Evolutionary conservation across 2,329 filamentous ascomycete species (phyloP), one percentile per base, ranked within the genome.

Genomic region (Aureobasidium sp.): DNA sequence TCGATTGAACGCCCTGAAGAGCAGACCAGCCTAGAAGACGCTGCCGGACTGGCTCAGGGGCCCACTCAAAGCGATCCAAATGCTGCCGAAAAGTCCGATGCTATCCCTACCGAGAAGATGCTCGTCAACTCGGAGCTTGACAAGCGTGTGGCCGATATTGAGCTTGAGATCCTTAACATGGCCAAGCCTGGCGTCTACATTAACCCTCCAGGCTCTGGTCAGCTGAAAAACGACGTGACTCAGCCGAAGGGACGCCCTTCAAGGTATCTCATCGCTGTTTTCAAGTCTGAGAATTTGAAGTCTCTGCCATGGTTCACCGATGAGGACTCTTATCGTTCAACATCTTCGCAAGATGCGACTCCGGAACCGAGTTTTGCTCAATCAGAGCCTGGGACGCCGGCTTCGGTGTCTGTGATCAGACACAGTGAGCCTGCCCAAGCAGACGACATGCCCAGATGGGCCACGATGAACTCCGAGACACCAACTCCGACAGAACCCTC

Each of bases 131-230:
- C 39, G 6, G 49, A 49, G 24, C 27, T 49, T 12, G 42, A 66
- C 40, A 62, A 64, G 9, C 68, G 68, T 27, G 64, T 71, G 14
- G 65, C 67, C 39, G 61, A 66, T 24, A 65, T 71, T 17, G 67
- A 72, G 37, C 65, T 67, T 6, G 67, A 69, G 11, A 70, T 75
- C n/a, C 63, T 69, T 29, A 65, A 66, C n/a, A 70, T 70, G 31
- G 57, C 66, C 9, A 64, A 66, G 5, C 71, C 75, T 39, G 77
- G 77, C 0, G 59, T 79, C 0, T 78, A 78, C 63, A 68, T 79
- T 58, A 75, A 80, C 62, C 76, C 77, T n/a, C 75, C 74, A 27
- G 75, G 75, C 17, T 76, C 74, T n/a, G 68, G 66, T 15, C 68
- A 67, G 19, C 40, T 65, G 29, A 71, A 72, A 50, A 49, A 72